phyloP scores from a whole-genome alignment of 1,284 basidiomycete genomes.

The Fomitiporia mediterranea region DNA sequence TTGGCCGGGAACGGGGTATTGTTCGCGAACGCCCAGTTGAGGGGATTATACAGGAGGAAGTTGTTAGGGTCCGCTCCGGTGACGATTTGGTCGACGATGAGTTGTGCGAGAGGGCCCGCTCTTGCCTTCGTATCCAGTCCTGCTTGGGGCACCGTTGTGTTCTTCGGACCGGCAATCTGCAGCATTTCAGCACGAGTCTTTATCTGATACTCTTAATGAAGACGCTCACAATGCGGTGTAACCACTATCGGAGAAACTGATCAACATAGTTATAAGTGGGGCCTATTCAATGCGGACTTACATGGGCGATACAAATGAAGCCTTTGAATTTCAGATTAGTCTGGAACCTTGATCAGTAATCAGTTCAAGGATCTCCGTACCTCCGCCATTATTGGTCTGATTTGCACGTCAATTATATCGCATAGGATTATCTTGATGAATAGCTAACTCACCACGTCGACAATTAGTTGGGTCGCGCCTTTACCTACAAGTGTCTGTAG shows the following conservation, averaged over 20 bases:
- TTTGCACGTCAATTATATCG: neutral
- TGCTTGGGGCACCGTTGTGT: conserved; percentile 50
- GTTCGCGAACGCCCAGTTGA: conserved; percentile 47
- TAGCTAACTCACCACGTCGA: conserved; percentile 45
- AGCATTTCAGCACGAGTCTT: neutral
- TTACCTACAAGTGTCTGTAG: conserved; percentile 42
- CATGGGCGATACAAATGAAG: conserved; percentile 57
- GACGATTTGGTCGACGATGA: conserved; percentile 44
- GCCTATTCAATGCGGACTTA: conserved; percentile 29
- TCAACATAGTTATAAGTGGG: neutral
- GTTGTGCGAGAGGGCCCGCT: conserved; percentile 45
- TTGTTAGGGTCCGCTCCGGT: conserved; percentile 43
- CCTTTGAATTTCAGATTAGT: conserved; percentile 28
- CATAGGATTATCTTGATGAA: neutral
- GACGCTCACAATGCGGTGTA: conserved; percentile 51
- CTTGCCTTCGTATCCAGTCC: conserved; percentile 51
- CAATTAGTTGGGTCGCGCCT: conserved; percentile 50
- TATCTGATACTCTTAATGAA: neutral
- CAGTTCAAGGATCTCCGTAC: conserved; percentile 26
- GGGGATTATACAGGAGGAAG: conserved; percentile 45
- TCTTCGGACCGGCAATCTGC: conserved; percentile 50
- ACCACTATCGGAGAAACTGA: conserved; percentile 39
- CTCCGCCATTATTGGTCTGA: conserved; percentile 58
- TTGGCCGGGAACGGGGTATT: conserved; percentile 39
- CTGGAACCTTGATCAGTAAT: neutral